phyloP scores from a whole-genome alignment of 331 rosid genomes.

The Quercus lobata region DNA sequence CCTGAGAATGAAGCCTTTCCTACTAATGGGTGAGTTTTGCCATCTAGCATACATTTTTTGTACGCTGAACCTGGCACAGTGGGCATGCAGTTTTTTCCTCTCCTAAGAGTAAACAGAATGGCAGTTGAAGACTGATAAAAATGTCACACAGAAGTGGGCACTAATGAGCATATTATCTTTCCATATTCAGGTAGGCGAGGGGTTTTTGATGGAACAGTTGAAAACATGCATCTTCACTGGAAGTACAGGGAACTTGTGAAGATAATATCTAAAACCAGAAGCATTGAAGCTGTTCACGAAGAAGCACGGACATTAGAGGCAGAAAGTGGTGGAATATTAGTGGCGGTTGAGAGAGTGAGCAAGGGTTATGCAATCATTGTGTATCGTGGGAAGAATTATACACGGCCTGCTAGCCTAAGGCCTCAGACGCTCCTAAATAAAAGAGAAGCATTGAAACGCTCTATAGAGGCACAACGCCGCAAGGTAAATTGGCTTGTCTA shows the following conservation, averaged over 20 bases:
- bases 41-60: neutral
- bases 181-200: conserved; percentile 77
- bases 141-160: neutral
- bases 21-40: conserved; percentile 70
- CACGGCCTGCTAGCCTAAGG: conserved; percentile 78
- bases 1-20: conserved; percentile 85
- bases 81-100: neutral
- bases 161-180: conserved; percentile 19
- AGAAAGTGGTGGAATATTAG: conserved; percentile 93
- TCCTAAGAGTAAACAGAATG: neutral
- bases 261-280: conserved; percentile 53
- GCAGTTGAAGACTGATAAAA: neutral
- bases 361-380: conserved; percentile 82
- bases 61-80: neutral
- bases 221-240: conserved; percentile 99
- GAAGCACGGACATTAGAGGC: conserved; percentile 75
- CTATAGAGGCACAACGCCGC: conserved; percentile 80
- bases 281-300: conserved; percentile 46
- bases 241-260: conserved; percentile 96
- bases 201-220: conserved; percentile 91
- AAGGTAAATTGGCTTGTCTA: conserved; percentile 51
- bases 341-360: conserved; percentile 75
- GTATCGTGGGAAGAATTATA: conserved; percentile 91
- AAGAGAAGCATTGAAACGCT: conserved; percentile 72
- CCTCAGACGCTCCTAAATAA: conserved; percentile 76